Conservation (phyloP, 805 yeast genomes). For the Lipomyces oligophaga region DNA sequence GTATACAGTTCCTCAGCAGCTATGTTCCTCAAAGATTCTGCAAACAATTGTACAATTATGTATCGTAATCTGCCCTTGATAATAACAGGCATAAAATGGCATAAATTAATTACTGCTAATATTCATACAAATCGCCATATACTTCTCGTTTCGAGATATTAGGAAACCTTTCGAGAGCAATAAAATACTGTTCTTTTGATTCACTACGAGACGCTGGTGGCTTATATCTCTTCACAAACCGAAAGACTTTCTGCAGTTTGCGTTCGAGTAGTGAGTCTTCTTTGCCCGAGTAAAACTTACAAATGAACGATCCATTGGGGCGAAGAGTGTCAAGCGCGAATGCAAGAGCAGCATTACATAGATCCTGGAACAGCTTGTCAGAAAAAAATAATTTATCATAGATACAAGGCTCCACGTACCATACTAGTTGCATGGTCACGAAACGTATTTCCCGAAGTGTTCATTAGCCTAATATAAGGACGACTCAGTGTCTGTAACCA, state of each 20-base stretch:
- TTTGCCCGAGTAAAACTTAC: slow-evolving; percentile 80
- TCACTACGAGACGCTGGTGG: slow-evolving; percentile 78
- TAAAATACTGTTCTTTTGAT: slow-evolving; percentile 78
- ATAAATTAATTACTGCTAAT: neutral
- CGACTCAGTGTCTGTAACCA: slow-evolving; percentile 68
- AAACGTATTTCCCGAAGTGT: slow-evolving; percentile 77
- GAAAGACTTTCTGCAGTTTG: slow-evolving; percentile 56
- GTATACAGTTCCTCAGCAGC: no score
- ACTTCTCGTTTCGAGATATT: slow-evolving; percentile 7
- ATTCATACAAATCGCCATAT: slow-evolving; percentile 14
- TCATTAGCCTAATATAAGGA: slow-evolving; percentile 86
- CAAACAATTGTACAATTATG: no score
- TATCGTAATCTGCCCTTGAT: no score
- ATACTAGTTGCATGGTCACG: slow-evolving; percentile 81
- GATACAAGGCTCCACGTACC: slow-evolving; percentile 39
- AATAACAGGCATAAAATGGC: neutral
- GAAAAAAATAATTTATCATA: neutral
- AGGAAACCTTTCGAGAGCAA: slow-evolving; percentile 53
- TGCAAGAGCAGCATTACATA: slow-evolving; percentile 86
- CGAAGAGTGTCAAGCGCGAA: slow-evolving; percentile 67
- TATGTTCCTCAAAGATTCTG: no score
- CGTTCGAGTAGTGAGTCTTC: slow-evolving; percentile 66
- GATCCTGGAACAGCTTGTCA: slow-evolving; percentile 44
- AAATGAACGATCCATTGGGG: slow-evolving; percentile 68
- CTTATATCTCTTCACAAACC: slow-evolving; percentile 62